Percentiles rank a stretch among this genome's conserved stretches.
phyloP scores from a whole-genome alignment of 2,329 filamentous ascomycete genomes.

The Xylariales sp. region DNA sequence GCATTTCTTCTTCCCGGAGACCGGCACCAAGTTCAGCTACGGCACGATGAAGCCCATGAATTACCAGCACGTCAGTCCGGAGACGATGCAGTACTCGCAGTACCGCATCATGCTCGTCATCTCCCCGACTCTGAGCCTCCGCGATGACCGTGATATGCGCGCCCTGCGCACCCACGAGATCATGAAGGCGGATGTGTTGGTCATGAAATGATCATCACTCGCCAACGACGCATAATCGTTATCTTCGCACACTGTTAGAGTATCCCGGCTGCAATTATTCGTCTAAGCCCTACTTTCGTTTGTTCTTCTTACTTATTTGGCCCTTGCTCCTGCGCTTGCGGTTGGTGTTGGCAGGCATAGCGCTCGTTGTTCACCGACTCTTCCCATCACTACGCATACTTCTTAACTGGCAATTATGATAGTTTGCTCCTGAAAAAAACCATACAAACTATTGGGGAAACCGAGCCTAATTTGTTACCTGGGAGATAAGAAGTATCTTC shows the following conservation, averaged over 20 bases:
- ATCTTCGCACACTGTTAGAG: slow-evolving; percentile 1
- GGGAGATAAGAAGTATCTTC: no score
- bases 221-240: not conserved
- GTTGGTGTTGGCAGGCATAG: no score
- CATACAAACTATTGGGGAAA: no score
- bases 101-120: slow-evolving; percentile 22
- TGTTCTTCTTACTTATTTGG: no score
- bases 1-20: slow-evolving; percentile 24
- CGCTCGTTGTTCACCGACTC: no score
- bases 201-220: slow-evolving; percentile 21
- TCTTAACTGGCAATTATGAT: no score
- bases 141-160: slow-evolving; percentile 19
- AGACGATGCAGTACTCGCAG: slow-evolving; percentile 18
- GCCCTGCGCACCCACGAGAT: slow-evolving; percentile 16
- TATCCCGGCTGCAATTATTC: slow-evolving; percentile 1
- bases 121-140: slow-evolving; percentile 17
- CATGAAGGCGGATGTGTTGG: slow-evolving; percentile 22
- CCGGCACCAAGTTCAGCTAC: slow-evolving; percentile 17
- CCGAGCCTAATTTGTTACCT: no score
- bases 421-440: no score
- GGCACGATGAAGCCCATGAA: slow-evolving; percentile 21
- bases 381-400: no score
- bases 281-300: no score
- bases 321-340: no score
- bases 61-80: slow-evolving; percentile 10